Evolutionary conservation across 2,329 filamentous ascomycete species (phyloP).

Genomic region (Epichloe elymi): DNA sequence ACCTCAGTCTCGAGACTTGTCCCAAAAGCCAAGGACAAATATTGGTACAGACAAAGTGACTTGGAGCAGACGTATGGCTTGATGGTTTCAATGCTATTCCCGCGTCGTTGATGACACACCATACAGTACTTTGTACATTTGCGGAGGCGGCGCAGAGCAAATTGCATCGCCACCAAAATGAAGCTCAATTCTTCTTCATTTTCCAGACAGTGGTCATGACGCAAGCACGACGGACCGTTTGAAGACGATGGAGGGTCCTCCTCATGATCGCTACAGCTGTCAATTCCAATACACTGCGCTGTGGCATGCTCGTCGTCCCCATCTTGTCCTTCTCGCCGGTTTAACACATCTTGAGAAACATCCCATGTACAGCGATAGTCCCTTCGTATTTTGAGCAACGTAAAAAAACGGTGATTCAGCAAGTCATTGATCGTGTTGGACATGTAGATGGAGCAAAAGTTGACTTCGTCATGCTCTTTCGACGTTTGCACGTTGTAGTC

Average conservation of each 20-base stretch:
- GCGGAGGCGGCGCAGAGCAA: conserved; percentile 61
- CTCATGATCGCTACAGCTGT: background rate
- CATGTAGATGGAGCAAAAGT: conserved; percentile 45
- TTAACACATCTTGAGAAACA: conserved; percentile 10
- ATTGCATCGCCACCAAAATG: conserved; percentile 55
- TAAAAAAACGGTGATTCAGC: conserved; percentile 50
- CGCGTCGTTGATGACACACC: conserved; percentile 61
- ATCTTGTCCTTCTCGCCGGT: background rate
- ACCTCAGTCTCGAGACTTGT: conserved; percentile 80
- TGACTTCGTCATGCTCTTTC: background rate
- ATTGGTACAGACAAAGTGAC: conserved; percentile 72
- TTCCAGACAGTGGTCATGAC: conserved; percentile 17
- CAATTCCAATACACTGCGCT: background rate
- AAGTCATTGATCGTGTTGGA: conserved; percentile 50
- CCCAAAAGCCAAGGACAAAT: conserved; percentile 74
- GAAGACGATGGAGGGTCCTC: conserved; percentile 1
- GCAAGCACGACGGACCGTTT: conserved; percentile 9
- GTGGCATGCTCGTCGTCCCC: too few species aligned
- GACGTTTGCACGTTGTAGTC: background rate
- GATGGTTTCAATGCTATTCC: conserved; percentile 52
- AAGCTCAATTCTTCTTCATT: conserved; percentile 30
- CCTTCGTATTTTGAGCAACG: conserved; percentile 46
- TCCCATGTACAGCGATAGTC: conserved; percentile 48
- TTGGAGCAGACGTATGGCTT: conserved; percentile 70
- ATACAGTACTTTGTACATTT: conserved; percentile 80